phyloP scores from a whole-genome alignment of 306 rosid species.

The Psophocarpus tetragonolobus region DNA sequence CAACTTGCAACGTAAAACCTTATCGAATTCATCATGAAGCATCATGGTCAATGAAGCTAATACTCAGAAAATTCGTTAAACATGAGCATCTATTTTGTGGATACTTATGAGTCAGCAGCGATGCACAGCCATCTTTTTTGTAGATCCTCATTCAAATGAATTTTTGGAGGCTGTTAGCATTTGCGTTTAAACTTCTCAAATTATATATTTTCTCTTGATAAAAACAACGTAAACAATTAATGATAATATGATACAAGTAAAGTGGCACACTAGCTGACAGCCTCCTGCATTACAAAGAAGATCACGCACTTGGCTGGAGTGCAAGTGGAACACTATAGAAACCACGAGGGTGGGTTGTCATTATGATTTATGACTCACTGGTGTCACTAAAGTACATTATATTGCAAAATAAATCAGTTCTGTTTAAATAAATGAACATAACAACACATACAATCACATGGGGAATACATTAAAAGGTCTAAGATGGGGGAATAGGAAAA shows the following conservation, averaged over 20 bases:
- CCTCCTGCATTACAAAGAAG: not conserved
- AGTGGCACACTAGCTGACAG: constrained; percentile 8
- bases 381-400: not conserved
- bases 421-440: constrained; percentile 22
- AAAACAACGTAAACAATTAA: constrained; percentile 1
- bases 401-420: constrained; percentile 14
- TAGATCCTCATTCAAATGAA: constrained; percentile 12
- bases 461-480: constrained; percentile 17
- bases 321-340: constrained; percentile 2
- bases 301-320: not conserved
- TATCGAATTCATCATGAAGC: constrained; percentile 15
- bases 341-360: not conserved
- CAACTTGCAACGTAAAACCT: constrained; percentile 2
- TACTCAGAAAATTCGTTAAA: not conserved
- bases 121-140: constrained; percentile 16
- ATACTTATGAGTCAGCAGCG: constrained; percentile 20
- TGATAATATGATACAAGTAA: not conserved
- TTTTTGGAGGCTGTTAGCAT: constrained; percentile 3
- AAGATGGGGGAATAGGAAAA: not conserved
- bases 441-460: constrained; percentile 7
- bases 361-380: not conserved
- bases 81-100: constrained; percentile 8
- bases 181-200: not conserved
- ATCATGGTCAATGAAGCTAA: constrained; percentile 10
- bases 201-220: not conserved